Evolutionary conservation across 306 rosid species (phyloP), one percentile per base, ranked within the genome.

Genomic region (Prunus mira): DNA sequence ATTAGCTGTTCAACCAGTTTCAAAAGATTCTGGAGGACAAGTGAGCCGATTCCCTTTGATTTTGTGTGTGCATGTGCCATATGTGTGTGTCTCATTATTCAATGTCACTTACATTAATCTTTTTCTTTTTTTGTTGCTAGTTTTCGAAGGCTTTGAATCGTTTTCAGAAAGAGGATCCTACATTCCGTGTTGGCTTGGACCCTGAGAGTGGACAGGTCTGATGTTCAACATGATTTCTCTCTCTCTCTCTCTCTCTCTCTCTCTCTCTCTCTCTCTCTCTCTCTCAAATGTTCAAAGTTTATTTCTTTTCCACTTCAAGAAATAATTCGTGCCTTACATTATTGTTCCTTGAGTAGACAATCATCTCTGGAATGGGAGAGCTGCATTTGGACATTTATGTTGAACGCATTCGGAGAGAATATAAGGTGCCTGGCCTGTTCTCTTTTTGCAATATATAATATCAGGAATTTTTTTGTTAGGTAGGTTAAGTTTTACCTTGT

Each of bases 281-380:
- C 22, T 69, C 67, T 19, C 27, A 61, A 24, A 6, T 50, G 46
- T 57, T 56, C 27, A 22, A 41, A 32, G 13, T 50, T 4, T 51
- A 6, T 46, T 76, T 55, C 22, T 28, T 52, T 79, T 49, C 15
- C 46, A 47, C 25, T 58, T 74, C 72, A 71, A 80, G 76, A 57
- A 66, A 43, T 45, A 50, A 30, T 28, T 32, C 32, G 72, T 83
- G 66, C 78, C 25, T 69, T 72, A 41, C 55, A 15, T 81, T 80
- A 32, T 57, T 75, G 32, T 30, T 77, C 50, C 71, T 77, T 82
- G 60, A 73, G 46, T 75, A 95, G 99, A 95, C 99, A 19, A 95
- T 95, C 82, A 95, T 95, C 78, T 95, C 99, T 43, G 97, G 97
- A 79, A 95, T 95, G 99, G 99, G 99, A 72, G 99, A 95, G 84